phyloP scores from a whole-genome alignment of 345 rosid genomes.

The Dimocarpus longan region DNA sequence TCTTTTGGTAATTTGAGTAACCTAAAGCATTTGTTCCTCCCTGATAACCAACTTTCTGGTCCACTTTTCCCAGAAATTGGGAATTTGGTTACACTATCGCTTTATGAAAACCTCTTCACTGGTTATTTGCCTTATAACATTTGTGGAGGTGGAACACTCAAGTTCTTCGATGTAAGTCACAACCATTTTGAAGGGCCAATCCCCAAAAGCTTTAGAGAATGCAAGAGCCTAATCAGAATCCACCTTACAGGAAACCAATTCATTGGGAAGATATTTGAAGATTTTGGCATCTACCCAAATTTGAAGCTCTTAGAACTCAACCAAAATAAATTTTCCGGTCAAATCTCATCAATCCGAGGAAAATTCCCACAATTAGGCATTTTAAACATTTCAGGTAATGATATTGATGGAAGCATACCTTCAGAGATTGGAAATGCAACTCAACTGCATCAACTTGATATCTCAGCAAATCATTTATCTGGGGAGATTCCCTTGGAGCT shows the following conservation, averaged over 20 bases:
- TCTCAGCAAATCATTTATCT: constrained; percentile 20
- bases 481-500: constrained; percentile 31
- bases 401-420: neutral
- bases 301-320: neutral
- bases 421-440: constrained; percentile 10
- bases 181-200: constrained; percentile 24
- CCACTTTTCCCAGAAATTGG: constrained; percentile 13
- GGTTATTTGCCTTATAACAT: constrained; percentile 22
- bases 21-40: neutral
- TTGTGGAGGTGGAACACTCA: constrained; percentile 12
- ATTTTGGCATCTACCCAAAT: neutral
- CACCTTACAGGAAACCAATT: neutral
- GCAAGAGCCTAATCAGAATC: constrained; percentile 20
- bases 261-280: neutral
- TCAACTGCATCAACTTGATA: constrained; percentile 15
- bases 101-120: constrained; percentile 1
- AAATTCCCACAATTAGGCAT: neutral
- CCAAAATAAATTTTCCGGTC: neutral
- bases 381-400: neutral
- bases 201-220: constrained; percentile 22
- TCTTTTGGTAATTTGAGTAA: too few species aligned
- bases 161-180: neutral
- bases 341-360: neutral
- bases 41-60: neutral
- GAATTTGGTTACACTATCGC: neutral